phyloP scores from a whole-genome alignment of 2,329 filamentous ascomycete species.

The Verticillium alfalfae region DNA sequence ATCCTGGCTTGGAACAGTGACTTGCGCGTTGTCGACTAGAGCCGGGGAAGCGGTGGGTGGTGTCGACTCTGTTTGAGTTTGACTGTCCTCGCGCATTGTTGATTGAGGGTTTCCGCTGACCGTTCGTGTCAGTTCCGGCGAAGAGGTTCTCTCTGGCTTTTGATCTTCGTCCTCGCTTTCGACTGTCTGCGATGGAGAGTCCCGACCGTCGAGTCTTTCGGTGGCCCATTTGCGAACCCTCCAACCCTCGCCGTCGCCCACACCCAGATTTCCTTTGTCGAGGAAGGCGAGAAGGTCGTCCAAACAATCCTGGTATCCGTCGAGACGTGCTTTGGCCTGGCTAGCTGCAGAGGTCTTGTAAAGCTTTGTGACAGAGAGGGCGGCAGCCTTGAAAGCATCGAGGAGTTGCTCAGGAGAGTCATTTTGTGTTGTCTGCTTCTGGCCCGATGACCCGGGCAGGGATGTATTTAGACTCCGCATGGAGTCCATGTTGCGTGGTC shows the following conservation, averaged over 20 bases:
- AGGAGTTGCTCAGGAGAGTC: constrained; percentile 62
- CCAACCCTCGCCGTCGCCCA: constrained; percentile 73
- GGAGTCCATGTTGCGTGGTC: constrained; percentile 19
- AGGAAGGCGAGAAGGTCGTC: constrained; percentile 84
- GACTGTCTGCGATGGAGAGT: constrained; percentile 44
- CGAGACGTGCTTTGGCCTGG: constrained; percentile 66
- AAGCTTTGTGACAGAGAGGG: constrained; percentile 89
- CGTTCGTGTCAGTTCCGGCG: constrained; percentile 49
- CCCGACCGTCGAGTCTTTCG: constrained; percentile 62
- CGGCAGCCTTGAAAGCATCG: constrained; percentile 86
- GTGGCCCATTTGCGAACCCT: constrained; percentile 59
- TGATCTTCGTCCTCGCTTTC: constrained; percentile 68
- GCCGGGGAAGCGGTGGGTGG: constrained; percentile 18
- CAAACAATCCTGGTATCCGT: constrained; percentile 90
- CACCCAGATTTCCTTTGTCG: constrained; percentile 73
- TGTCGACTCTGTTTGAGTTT: constrained; percentile 28
- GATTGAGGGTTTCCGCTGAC: constrained; percentile 22
- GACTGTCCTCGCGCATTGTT: constrained; percentile 3
- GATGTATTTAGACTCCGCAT: constrained; percentile 22
- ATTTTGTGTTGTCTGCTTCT: constrained; percentile 20
- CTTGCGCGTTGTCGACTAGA: constrained; percentile 14
- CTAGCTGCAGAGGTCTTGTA: constrained; percentile 86
- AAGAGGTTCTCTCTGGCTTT: constrained; percentile 54
- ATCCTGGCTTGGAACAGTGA: constrained; percentile 50
- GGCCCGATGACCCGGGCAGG: constrained; percentile 12